Percentiles rank a stretch among this genome's conserved stretches.
Evolutionary conservation across 2,329 filamentous ascomycete genomes (phyloP).

Genomic region (Ophiostoma perfectum): DNA sequence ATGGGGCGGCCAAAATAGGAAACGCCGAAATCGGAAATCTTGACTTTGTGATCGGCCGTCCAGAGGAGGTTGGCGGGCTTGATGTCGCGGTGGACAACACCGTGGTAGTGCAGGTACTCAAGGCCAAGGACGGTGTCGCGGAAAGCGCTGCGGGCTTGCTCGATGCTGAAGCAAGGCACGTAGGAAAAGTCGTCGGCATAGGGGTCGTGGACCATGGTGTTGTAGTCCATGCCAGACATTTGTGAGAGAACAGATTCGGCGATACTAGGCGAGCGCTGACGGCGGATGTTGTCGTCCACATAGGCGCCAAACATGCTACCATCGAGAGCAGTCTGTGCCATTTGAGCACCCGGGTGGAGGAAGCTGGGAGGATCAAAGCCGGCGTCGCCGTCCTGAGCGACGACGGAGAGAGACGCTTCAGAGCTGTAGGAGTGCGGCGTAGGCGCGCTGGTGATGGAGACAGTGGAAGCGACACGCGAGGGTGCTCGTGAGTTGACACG

Average conservation of each 20-base stretch:
- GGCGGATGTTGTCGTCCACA: slow-evolving; percentile 47
- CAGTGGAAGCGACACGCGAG: slow-evolving; percentile 45
- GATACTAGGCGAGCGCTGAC: slow-evolving; percentile 71
- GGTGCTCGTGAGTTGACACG: slow-evolving; percentile 41
- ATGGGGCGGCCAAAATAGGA: slow-evolving; percentile 92
- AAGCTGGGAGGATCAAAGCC: slow-evolving; percentile 52
- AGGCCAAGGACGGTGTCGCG: slow-evolving; percentile 88
- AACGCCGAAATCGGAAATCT: slow-evolving; percentile 98
- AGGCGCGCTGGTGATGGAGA: slow-evolving; percentile 36
- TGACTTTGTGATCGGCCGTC: slow-evolving; percentile 77
- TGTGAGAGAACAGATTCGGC: slow-evolving; percentile 69
- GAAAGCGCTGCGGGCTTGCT: slow-evolving; percentile 77
- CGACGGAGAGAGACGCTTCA: slow-evolving; percentile 30
- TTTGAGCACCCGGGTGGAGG: slow-evolving; percentile 35
- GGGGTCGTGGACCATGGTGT: slow-evolving; percentile 53
- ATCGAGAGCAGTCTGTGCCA: slow-evolving; percentile 55
- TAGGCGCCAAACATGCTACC: slow-evolving; percentile 74
- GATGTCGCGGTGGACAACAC: slow-evolving; percentile 78
- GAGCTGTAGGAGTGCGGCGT: slow-evolving; percentile 35
- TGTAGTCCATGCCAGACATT: slow-evolving; percentile 61
- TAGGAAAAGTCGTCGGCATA: slow-evolving; percentile 86
- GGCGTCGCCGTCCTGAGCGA: slow-evolving; percentile 28
- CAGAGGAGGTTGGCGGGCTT: slow-evolving; percentile 88
- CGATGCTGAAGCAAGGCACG: slow-evolving; percentile 85
- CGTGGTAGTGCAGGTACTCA: slow-evolving; percentile 87